A percentile compares a stretch with the other conserved stretches of the same genome.
These are phyloP conservation scores for Fraxinus latifolia DNA, from an alignment of 305 asterid genomes.

Conservation along the genomic window DNA sequence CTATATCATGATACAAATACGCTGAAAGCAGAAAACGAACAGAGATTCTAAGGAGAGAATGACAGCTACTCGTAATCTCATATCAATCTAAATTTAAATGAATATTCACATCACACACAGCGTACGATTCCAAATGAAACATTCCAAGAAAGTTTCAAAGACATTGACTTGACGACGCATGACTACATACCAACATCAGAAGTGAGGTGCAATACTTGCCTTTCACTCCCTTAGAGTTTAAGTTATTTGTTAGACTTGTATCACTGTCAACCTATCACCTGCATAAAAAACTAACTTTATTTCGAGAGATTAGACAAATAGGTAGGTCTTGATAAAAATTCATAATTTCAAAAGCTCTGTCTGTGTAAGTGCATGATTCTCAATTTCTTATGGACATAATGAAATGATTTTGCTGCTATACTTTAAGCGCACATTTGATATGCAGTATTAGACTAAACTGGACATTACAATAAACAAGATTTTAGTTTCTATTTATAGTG, in stretches of 20 bases:
- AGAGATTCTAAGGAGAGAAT: not conserved
- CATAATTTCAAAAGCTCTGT: not conserved
- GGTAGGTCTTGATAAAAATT: not conserved
- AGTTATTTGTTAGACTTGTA: not conserved
- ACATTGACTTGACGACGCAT: not conserved
- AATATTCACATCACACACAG: not conserved
- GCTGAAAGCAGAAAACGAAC: not conserved
- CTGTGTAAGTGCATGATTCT: not conserved
- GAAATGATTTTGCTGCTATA: not conserved
- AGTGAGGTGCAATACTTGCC: constrained; percentile 1
- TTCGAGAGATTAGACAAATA: not conserved
- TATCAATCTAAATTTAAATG: constrained; percentile 6
- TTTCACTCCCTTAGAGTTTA: constrained; percentile 4
- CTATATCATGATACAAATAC: not conserved
- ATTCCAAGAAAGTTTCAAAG: not conserved
- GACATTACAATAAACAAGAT: not conserved
- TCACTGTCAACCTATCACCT: constrained; percentile 13
- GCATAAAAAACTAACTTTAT: constrained; percentile 11
- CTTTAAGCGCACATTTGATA: not conserved
- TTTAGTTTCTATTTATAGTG: not conserved
- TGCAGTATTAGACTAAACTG: not conserved
- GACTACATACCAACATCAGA: not conserved
- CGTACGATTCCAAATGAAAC: not conserved
- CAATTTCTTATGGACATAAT: not conserved
- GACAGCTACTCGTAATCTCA: constrained; percentile 13